A percentile compares a stretch with the other conserved stretches of the same genome.
phyloP scores from a whole-genome alignment of 176 grass and related monocot species.

The Raddia distichophylla region DNA sequence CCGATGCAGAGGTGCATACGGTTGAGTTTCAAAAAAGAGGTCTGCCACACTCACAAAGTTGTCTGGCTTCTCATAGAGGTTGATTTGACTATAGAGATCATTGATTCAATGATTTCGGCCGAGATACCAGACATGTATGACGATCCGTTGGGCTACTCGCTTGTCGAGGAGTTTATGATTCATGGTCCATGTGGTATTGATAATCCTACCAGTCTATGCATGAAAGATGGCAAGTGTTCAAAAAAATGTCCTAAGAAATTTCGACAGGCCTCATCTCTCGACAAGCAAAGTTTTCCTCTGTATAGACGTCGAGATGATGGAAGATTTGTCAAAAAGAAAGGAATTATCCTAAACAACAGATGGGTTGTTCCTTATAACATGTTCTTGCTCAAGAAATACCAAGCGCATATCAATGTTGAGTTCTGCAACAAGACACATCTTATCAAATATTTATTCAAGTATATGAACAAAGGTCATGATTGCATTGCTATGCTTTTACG shows the following conservation, averaged over 20 bases:
- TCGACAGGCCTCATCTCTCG: accelerated
- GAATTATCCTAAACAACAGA: too few relatives aligned
- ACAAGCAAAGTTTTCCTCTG: neutral
- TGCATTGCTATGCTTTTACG: too few relatives aligned
- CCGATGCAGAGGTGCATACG: too few relatives aligned
- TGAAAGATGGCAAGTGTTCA: neutral
- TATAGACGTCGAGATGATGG: neutral
- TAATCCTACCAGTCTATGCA: neutral
- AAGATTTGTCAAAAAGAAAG: too few relatives aligned
- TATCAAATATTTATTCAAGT: conserved; percentile 18
- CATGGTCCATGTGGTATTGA: neutral
- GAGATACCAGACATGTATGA: too few relatives aligned
- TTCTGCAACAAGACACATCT: neutral
- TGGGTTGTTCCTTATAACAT: conserved; percentile 3
- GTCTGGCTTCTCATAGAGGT: too few relatives aligned
- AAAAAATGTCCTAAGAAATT: neutral
- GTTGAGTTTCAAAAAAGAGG: neutral
- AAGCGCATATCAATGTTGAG: conserved; percentile 16
- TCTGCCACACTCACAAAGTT: neutral
- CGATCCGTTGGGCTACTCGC: too few relatives aligned
- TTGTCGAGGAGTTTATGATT: neutral
- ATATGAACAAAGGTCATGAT: neutral
- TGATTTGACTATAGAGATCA: too few relatives aligned
- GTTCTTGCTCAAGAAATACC: neutral
- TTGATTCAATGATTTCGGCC: too few relatives aligned